Conservation (phyloP, 2,329 filamentous ascomycete species). For the Passalora sequoiae region DNA sequence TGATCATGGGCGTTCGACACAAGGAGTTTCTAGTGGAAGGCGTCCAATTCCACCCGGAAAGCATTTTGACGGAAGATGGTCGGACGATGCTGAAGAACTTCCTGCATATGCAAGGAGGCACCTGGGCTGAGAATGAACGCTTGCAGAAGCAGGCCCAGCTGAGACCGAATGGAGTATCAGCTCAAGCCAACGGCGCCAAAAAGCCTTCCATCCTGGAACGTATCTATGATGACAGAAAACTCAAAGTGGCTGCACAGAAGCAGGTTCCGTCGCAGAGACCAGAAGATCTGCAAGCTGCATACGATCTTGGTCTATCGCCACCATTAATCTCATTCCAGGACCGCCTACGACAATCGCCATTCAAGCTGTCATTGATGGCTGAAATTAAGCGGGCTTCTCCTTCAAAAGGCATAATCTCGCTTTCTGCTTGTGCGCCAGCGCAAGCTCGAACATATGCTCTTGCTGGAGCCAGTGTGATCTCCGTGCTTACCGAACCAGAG, state of each 20-base stretch:
- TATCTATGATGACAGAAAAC: conserved; percentile 79
- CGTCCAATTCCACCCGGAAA: conserved; percentile 97
- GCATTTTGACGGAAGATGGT: conserved; percentile 86
- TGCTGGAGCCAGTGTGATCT: conserved; percentile 93
- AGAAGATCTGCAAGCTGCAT: conserved; percentile 78
- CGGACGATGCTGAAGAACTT: conserved; percentile 91
- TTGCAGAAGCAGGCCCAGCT: conserved; percentile 39
- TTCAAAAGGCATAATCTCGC: conserved; percentile 89
- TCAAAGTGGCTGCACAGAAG: conserved; percentile 74
- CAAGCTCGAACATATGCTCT: conserved; percentile 90
- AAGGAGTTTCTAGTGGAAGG: conserved; percentile 88
- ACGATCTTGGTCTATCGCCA: conserved; percentile 77
- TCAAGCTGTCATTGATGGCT: conserved; percentile 87
- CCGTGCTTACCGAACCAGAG: conserved; percentile 94
- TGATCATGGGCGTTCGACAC: conserved; percentile 96
- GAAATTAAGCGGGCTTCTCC: conserved; percentile 97
- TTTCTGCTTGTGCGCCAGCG: conserved; percentile 78
- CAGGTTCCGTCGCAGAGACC: conserved; percentile 76
- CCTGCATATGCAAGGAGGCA: conserved; percentile 77
- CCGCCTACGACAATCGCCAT: conserved; percentile 74
- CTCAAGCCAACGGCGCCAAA: conserved; percentile 42
- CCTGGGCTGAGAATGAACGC: conserved; percentile 75
- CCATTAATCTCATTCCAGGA: conserved; percentile 75
- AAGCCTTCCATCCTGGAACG: conserved; percentile 82
- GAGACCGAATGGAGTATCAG: conserved; percentile 32